Evolutionary conservation across 495 filamentous ascomycete genomes (phyloP).

Genomic region (Aspergillus wentii): DNA sequence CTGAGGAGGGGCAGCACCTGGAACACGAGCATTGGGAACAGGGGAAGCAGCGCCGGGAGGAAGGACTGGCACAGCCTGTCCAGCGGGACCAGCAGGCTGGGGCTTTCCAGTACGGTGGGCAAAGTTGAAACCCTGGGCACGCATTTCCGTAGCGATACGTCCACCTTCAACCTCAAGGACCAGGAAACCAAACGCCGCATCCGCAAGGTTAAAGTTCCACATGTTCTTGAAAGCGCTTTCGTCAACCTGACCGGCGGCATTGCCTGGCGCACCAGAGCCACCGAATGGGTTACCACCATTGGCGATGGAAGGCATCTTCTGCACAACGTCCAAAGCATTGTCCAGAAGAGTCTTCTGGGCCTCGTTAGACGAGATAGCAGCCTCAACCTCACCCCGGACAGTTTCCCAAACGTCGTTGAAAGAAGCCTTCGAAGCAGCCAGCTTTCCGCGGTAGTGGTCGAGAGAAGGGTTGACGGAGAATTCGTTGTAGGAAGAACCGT

Average conservation of each 20-base stretch:
- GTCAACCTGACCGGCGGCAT: slow-evolving; percentile 82
- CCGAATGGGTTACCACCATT: slow-evolving; percentile 97
- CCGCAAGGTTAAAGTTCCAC: slow-evolving; percentile 99
- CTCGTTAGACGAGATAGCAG: slow-evolving; percentile 87
- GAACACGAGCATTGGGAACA: slow-evolving; percentile 22
- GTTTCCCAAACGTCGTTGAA: slow-evolving; percentile 99
- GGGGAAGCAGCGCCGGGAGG: slow-evolving; percentile 39
- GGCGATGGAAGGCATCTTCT: slow-evolving; percentile 92
- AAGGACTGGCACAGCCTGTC: slow-evolving; percentile 26
- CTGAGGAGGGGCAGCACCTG: slow-evolving; percentile 31
- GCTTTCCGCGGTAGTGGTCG: slow-evolving; percentile 98
- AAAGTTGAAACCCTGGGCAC: slow-evolving; percentile 99
- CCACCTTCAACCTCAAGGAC: slow-evolving; percentile 92
- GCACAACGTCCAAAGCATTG: slow-evolving; percentile 84
- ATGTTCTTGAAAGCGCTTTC: slow-evolving; percentile 99
- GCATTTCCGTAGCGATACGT: slow-evolving; percentile 96
- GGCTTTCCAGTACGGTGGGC: slow-evolving; percentile 69
- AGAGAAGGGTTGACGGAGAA: slow-evolving; percentile 98
- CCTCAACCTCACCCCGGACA: slow-evolving; percentile 89
- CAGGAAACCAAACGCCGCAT: slow-evolving; percentile 94
- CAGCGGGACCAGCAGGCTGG: slow-evolving; percentile 24
- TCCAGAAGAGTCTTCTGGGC: slow-evolving; percentile 85
- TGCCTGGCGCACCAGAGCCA: slow-evolving; percentile 68
- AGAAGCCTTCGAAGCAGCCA: slow-evolving; percentile 96
- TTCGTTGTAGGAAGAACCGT: slow-evolving; percentile 99